Evolutionary conservation across 2,329 filamentous ascomycete species (phyloP), one percentile per base, ranked within the genome.

Genomic region (Alternaria tenuissima): DNA sequence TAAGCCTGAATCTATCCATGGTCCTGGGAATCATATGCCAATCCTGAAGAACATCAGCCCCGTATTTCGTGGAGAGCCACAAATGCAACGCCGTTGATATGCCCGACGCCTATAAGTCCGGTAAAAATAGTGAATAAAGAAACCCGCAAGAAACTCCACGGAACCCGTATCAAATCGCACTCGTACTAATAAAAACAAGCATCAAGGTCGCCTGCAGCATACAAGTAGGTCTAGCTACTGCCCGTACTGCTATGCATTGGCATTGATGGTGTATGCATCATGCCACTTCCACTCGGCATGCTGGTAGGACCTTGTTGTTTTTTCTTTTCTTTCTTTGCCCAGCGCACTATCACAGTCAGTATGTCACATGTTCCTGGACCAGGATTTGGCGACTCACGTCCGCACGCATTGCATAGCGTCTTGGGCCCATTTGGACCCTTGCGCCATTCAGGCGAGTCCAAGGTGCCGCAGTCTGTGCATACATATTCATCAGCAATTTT

Each of bases 401-500:
- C 94, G 76, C 94, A 98, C 7, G 94, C 94, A 81, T 98, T 98
- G 80, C 94, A 98, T 12, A 98, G 82, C 8, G 94, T 97, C 79
- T 98, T 97, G 1, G 94, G 94, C 2, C 94, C 94, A 64, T 88
- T 92, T 0, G 94, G 94, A 0, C 94, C 94, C 78, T 97, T 97
- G 63, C 94, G 86, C 94, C 94, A 98, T 82, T 98, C 94, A 0
- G 94, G 94, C 16, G 92, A 96, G 74, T 97, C 94, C 41, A 96
- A 85, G 0, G 93, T 97, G 83, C 94, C 94, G 80, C 94, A 98
- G 78, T 97, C 94, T 1, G 92, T 94, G 79, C 94, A 98, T 38
- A 97, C 92, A 75, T 97, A 97, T 82, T 97, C 94, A 74, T 97
- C 86, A 9, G 84, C 83, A 43, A 85, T 85, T 77, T 97, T 97